Evolutionary conservation across 768 basidiomycete genomes (phyloP), one percentile per base, ranked within the genome.

Genomic region (Xanthoconium stramineum): DNA sequence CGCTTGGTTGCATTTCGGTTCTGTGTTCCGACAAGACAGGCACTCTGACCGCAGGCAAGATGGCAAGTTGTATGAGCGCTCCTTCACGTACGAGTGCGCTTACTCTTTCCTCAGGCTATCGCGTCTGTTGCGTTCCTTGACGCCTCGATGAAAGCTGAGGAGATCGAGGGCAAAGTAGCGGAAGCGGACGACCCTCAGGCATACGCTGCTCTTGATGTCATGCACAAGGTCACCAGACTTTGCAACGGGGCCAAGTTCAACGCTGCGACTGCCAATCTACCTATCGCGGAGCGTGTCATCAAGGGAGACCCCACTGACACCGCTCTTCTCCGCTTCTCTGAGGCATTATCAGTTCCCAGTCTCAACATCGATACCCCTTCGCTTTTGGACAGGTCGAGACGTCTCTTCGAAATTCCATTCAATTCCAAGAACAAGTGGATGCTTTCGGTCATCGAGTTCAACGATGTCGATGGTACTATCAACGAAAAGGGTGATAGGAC

Each of bases 401-500:
- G 69, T 53, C 53, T 69, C 5, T 76, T 72, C 46, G 73, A 74
- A 53, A 72, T 78, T 20, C 76, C 74, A 1, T 78, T 78, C 67
- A 78, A 78, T 48, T 82, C 80, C 12, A 76, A 76, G 61, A 80
- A 81, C 60, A 85, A 84, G 64, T 84, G 76, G 76, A 83, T 83
- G 78, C 72, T 83, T 47, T 80, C 76, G 49, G 70, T 80, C 50
- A 60, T 75, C 1, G 47, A 67, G 12, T 37, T 71, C 36, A 56
- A 63, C 60, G 44, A 61, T 59, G 10, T 46, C n/a, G 39, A 60
- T 14, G 48, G 57, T 24, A 45, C 60, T 3, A 48, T 57, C 17
- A 43, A 37, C 42, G 47, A 61, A 52, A 52, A 59, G 47, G 38
- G 40, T 7, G 30, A 50, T 8, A 60, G 6, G 35, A 62, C 56